Conservation (phyloP, 352 stramenopile species). For the Phytophthora citricola region DNA sequence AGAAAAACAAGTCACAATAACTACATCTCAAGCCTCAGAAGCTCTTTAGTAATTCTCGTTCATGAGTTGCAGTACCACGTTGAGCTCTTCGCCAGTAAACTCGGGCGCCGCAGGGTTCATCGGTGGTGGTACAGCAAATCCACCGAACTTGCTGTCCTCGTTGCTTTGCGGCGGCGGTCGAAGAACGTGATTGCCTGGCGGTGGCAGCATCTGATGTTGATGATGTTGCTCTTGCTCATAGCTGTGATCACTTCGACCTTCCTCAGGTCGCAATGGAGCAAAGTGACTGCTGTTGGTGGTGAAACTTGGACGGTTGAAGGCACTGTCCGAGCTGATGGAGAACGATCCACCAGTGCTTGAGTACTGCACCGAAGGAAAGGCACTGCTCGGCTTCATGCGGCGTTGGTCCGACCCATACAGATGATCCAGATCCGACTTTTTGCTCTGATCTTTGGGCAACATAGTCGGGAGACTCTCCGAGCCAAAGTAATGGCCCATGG, state of each 20-base stretch:
- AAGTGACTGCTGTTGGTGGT: constrained; percentile 40
- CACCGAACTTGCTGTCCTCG: constrained; percentile 51
- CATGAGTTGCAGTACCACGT: constrained; percentile 81
- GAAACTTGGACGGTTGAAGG: constrained; percentile 27
- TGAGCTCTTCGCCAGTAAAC: constrained; percentile 82
- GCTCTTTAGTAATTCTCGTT: constrained; percentile 66
- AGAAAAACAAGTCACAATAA: constrained; percentile 32
- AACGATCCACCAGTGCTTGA: constrained; percentile 24
- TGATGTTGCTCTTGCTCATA: constrained; percentile 42
- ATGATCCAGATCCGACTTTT: constrained; percentile 47
- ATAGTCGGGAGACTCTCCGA: constrained; percentile 39
- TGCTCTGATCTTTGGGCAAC: constrained; percentile 48
- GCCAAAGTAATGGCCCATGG: constrained; percentile 47
- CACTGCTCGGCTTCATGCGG: constrained; percentile 21
- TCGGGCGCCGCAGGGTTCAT: constrained; percentile 77
- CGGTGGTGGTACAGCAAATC: constrained; percentile 58
- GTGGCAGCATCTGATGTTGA: constrained; percentile 35
- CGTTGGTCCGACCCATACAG: constrained; percentile 41
- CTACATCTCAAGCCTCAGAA: constrained; percentile 4
- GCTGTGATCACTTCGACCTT: constrained; percentile 26
- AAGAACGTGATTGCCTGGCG: constrained; percentile 54
- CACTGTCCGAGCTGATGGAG: constrained; percentile 35
- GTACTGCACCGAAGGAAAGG: constrained; percentile 38
- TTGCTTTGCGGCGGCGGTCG: constrained; percentile 58
- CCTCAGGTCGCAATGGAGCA: constrained; percentile 31